Percentiles rank a stretch among this genome's conserved stretches.
Conservation (phyloP, 805 yeast genomes). For the Candida ovalis region DNA sequence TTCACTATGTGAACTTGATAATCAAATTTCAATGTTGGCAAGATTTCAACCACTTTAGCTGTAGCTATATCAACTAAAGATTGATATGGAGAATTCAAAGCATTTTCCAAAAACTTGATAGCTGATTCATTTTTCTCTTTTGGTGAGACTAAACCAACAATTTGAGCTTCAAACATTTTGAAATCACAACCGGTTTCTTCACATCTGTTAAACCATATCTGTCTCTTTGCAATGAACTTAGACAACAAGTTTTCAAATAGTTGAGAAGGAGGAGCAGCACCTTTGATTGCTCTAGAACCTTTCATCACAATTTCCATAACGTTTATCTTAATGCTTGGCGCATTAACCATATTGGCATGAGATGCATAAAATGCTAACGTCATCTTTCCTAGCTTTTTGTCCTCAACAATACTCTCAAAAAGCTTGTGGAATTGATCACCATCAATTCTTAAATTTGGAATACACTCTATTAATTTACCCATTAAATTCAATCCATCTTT, state of each 20-base stretch:
- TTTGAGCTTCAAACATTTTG: slow-evolving; percentile 49
- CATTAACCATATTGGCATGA: slow-evolving; percentile 51
- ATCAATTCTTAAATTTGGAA: slow-evolving; percentile 48
- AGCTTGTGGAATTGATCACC: slow-evolving; percentile 39
- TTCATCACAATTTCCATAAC: slow-evolving; percentile 45
- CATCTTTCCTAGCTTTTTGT: slow-evolving; percentile 54
- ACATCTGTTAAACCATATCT: slow-evolving; percentile 41
- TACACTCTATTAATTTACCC: slow-evolving; percentile 33
- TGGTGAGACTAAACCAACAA: slow-evolving; percentile 57
- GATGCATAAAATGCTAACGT: slow-evolving; percentile 63
- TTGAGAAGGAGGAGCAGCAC: slow-evolving; percentile 42
- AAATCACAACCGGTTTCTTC: slow-evolving; percentile 47
- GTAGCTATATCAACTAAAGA: slow-evolving; percentile 46
- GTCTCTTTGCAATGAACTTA: slow-evolving; percentile 45
- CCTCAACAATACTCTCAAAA: slow-evolving; percentile 36
- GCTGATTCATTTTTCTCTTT: slow-evolving; percentile 57
- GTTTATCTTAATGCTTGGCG: slow-evolving; percentile 54
- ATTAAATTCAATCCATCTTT: slow-evolving; percentile 55
- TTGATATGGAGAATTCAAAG: slow-evolving; percentile 44
- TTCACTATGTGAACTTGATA: slow-evolving; percentile 55
- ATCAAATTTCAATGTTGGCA: slow-evolving; percentile 53
- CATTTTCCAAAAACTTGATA: slow-evolving; percentile 54
- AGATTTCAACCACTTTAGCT: slow-evolving; percentile 49
- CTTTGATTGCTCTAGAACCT: slow-evolving; percentile 36
- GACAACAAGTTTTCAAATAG: slow-evolving; percentile 44